Base-by-base conservation (phyloP, 2,329 filamentous ascomycete genomes). In the Colletotrichum cuscutae region DNA sequence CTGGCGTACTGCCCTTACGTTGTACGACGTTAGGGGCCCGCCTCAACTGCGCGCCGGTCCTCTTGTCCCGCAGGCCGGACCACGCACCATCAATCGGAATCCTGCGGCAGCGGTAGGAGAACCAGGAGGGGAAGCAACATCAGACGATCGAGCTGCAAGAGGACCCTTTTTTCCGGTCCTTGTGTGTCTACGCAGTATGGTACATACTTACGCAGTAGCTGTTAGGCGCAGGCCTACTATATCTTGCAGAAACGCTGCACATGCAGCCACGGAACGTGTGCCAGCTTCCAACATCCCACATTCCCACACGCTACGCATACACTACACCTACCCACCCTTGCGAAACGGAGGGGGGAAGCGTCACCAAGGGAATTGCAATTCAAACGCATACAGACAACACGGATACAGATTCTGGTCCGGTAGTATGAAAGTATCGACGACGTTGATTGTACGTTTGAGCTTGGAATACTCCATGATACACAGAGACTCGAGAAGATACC, bases 101-200 rank as follows among this genome's bases (percentile, higher is more conserved):
- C 65, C 59, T 56, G 53, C 65, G 52, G 58, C 69, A 32, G 65
- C 53, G 65, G 58, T 53, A 72, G 54, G 65, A 64, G 57, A 37
- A 30, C 32, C 53, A 64, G 49, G 30, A 30, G 30, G 30, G 6
- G 46, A 30, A 42, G 28, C 56, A 70, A 72, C 49, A 72, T 72
- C 71, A 70, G 71, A 72, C 66, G 66, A 72, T 72, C 71, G 66
- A 65, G 66, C 49, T 42, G 61, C 60, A 72, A 56, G 32, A 52
- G 15, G 42, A 37, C 56, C 71, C 71, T 26, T 56, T 60, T 69
- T 49, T 49, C 42, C 42, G 57, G 54, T 52, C 56, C 67, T 68
- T 42, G 58, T 64, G 22, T 19, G 26, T 58, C 15, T n/a, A 26
- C 24, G 24, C 24, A 26, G 24, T 26, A 19, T 19, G 9, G 15